A percentile compares a stretch with the other conserved stretches of the same genome.
phyloP scores from a whole-genome alignment of 2,329 filamentous ascomycete genomes.

The Pseudogymnoascus sp. region DNA sequence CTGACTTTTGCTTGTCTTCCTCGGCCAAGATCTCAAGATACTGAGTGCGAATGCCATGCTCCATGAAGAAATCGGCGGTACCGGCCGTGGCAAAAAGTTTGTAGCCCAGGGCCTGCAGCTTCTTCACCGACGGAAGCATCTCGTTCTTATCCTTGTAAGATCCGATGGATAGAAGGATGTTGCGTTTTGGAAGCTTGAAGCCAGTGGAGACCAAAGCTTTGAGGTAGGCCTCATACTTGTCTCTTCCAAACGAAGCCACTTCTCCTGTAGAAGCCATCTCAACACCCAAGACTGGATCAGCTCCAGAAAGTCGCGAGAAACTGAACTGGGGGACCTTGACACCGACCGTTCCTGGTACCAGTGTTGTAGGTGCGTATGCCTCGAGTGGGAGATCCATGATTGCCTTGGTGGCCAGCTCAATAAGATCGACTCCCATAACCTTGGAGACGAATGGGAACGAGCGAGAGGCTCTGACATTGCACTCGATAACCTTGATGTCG shows the following conservation, averaged over 20 bases:
- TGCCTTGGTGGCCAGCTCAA: constrained; percentile 97
- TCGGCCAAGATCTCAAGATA: constrained; percentile 81
- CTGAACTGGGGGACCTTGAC: constrained; percentile 99
- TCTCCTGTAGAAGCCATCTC: constrained; percentile 99
- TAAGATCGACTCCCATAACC: constrained; percentile 94
- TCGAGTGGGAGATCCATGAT: constrained; percentile 79
- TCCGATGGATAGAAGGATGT: constrained; percentile 90
- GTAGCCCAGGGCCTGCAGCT: constrained; percentile 83
- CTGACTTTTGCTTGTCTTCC: constrained; percentile 79
- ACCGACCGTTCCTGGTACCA: constrained; percentile 77
- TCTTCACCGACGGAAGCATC: constrained; percentile 86
- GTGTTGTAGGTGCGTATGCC: constrained; percentile 69
- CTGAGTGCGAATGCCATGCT: constrained; percentile 85
- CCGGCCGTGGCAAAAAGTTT: constrained; percentile 94
- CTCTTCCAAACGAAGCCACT: constrained; percentile 89
- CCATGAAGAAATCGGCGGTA: constrained; percentile 92
- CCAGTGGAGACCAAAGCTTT: constrained; percentile 94
- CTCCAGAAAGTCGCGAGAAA: constrained; percentile 92
- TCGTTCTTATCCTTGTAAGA: constrained; percentile 98
- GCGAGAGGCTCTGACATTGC: constrained; percentile 90
- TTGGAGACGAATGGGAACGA: constrained; percentile 99
- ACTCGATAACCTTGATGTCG: constrained; percentile 99
- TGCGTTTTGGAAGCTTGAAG: constrained; percentile 92
- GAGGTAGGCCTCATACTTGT: constrained; percentile 96
- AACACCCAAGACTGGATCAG: constrained; percentile 91